Evolutionary conservation across 2,329 filamentous ascomycete species (phyloP), one percentile per base, ranked within the genome.

Genomic region (Penicillium corylophilum): DNA sequence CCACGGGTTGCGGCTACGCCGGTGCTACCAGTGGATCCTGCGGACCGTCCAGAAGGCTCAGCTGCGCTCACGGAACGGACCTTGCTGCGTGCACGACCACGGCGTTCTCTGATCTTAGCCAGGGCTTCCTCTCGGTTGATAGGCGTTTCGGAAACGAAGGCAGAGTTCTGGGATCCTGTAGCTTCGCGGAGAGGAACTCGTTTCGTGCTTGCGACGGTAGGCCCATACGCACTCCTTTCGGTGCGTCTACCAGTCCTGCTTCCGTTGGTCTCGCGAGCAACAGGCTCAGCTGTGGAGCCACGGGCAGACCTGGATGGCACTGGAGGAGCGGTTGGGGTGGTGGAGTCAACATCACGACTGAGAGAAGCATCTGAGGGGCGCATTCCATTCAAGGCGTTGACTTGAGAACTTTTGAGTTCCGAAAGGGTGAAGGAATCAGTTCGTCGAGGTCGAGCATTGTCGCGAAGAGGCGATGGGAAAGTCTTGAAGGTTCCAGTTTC

Each of bases 41-140:
- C 64, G 31, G 64, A 55, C 28, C 63, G 64, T 12, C 67, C 54
- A 5, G 57, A 62, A n/a, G 67, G 65, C 55, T 74, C 73, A 28
- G 63, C 69, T 16, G 70, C 70, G 42, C 73, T 75, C 10, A 67
- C 69, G 41, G 71, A 74, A 53, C 72, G 64, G 51, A 75, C 70
- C 52, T 68, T 69, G 47, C 67, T 75, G 53, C 72, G 71, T n/a
- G 77, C 72, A 44, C 75, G 69, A 13, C 71, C 74, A 48, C 77
- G 69, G 42, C 77, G 65, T n/a, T 75, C 76, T 50, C 75, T 64
- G 38, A 79, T 79, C 55, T 78, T 75, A 7, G 77, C 77, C 1
- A 79, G 66, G 2, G 77, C 77, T 53, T 76, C 71, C 64, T 79
- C 76, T 18, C 76, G 72, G 44, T 68, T 74, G 47, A 78, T 70